Evolutionary conservation across 2,329 filamentous ascomycete species (phyloP), one percentile per base, ranked within the genome.

Genomic region (Xylaria hypoxylon): DNA sequence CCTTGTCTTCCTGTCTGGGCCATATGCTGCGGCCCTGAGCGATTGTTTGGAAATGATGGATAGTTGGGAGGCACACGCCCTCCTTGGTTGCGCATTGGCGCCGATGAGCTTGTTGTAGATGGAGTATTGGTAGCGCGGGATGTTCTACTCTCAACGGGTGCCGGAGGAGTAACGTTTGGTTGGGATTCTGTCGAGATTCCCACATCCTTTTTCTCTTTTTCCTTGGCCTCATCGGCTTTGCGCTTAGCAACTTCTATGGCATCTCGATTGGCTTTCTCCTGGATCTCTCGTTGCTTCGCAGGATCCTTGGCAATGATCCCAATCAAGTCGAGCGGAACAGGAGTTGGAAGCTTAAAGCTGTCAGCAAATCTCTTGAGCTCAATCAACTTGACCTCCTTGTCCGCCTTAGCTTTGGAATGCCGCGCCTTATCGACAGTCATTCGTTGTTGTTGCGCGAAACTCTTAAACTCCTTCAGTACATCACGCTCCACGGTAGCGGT

Each of bases 291-390:
- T 80, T 98, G 96, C 82, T 97, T 99, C 51, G 84, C 86, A n/a
- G 94, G 94, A 77, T 99, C 96, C 78, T 98, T 99, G 65, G 96
- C 95, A 67, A 99, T 91, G 71, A 99, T 99, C 1, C 93, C 91
- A 31, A 99, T 94, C 40, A 99, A 82, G 79, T 99, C 96, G 58
- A 88, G 90, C 1, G 96, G 96, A 11, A 99, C 94, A 5, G 94
- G 94, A 2, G 95, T 97, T 56, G 92, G 91, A 19, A 99, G 87
- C 81, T 98, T 98, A 85, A 99, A 99, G 77, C 88, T 96, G 72
- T 90, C 88, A 0, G 96, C 93, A 79, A 99, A 99, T 76, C 95
- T 97, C 84, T 96, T 96, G 64, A 99, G 82, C 80, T 99, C 96
- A 66, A 93, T 97, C 68, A 99, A 80, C 79, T 97, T 97, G 70